Evolutionary conservation across 1,284 basidiomycete species (phyloP), one percentile per base, ranked within the genome.

Genomic region (Hymenochaete sp.): DNA sequence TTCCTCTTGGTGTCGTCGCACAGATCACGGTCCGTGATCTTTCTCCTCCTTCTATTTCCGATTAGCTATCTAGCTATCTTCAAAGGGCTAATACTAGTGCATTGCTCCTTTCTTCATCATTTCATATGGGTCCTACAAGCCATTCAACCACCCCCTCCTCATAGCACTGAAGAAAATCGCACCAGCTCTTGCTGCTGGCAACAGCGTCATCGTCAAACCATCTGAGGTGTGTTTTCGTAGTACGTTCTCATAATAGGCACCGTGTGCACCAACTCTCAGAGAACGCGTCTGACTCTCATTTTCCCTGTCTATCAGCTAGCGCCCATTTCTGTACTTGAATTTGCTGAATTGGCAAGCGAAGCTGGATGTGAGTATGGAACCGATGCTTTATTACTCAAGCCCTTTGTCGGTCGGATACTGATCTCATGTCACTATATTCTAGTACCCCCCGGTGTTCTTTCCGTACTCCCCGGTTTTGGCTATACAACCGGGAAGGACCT

Each of bases 81-180:
- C n/a, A n/a, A n/a, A n/a, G n/a, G n/a, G n/a, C n/a, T n/a, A 21
- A 21, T 45, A 2, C 13, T 13, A 19, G 11, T 21, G 5, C 26
- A 14, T 9, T 21, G 22, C n/a, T n/a, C n/a, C n/a, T n/a, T n/a
- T n/a, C n/a, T n/a, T n/a, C n/a, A n/a, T n/a, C n/a, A 38, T 26
- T 10, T 44, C 38, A 18, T 24, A n/a, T 21, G 14, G 24, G 22
- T 29, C 45, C 16, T 6, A 21, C 36, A 7, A 87, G 82, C 84
- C 86, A 1, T 90, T 88, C 61, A 88, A 90, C 54, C 83, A 89
- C 55, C 87, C 87, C 2, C 65, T 90, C 11, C 59, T 90, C 22
- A 91, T 91, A 51, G 84, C 85, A 1, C 59, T 90, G 41, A 91
- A 91, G 68, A 91, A 91, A 62, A 79, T 91, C 49, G 84, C 82